Base-by-base conservation (phyloP, 2,329 filamentous ascomycete species). In the Claviceps fusiformis region DNA sequence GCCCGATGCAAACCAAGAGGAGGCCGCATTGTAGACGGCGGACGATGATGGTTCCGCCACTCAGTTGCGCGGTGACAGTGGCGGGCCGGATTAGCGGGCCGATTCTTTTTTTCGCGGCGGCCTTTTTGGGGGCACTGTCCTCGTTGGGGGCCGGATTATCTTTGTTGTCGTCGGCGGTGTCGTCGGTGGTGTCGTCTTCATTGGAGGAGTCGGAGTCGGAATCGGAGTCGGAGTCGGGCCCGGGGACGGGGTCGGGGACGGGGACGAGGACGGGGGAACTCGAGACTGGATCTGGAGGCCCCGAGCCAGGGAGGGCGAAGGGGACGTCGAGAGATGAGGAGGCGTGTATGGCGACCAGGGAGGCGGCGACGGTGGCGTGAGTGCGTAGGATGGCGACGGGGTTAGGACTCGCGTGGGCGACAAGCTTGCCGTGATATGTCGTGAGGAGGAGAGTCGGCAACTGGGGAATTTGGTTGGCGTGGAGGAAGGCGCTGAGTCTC, bases 291-390 rank as follows among this genome's bases (percentile, higher is more conserved):
- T 60, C 61, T 50, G 64, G 62, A 51, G 65, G 62, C 60, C 65
- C 58, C 54, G 68, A 64, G 53, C 67, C 66, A 13, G 72, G 71
- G 6, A 76, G 64, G 1, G 74, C 71, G 13, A 71, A 69, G 41
- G 72, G 67, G 6, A 78, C 67, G 54, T 70, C 65, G 50, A 67
- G 62, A 33, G 70, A 70, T 13, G 72, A 70, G 29, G 71, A 69
- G 45, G 75, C 72, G 67, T 85, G 81, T 47, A 83, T 75, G 24
- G 75, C 71, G 72, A 81, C 82, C 24, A 85, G 75, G 6, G 78
- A 81, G 56, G 80, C 79, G 46, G 82, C 82, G 57, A 85, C 79
- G 56, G 81, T 84, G 61, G 79, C 79, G 65, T 84, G 80, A 10
- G 78, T 81, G 62, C 82, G 80, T 44, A 85, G 75, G 24, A 75